Percentiles rank a stretch among this genome's conserved stretches.
Evolutionary conservation across 495 filamentous ascomycete genomes (phyloP).

Genomic region (Penicillium waksmanii): DNA sequence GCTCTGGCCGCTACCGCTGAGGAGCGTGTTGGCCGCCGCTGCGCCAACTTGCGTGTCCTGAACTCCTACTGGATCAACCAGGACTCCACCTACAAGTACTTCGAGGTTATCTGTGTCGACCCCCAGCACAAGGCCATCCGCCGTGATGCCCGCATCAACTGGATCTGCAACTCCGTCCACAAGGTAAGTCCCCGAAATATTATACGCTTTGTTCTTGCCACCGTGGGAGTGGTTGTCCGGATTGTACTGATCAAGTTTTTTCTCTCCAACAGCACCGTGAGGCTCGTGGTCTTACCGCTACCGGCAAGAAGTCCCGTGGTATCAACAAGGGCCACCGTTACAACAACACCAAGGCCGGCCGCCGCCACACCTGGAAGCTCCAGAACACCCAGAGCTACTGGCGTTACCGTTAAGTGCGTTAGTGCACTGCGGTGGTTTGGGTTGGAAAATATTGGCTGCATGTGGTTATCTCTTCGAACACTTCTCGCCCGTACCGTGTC

Average conservation of each 20-base stretch:
- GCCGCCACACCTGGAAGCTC: slow-evolving; percentile 99
- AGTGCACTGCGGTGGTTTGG: slow-evolving; percentile 32
- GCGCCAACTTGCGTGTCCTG: slow-evolving; percentile 96
- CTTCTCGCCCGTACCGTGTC: slow-evolving; percentile 39
- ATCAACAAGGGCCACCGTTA: slow-evolving; percentile 97
- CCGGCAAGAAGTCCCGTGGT: slow-evolving; percentile 98
- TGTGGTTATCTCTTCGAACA: slow-evolving; percentile 45
- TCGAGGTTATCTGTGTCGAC: slow-evolving; percentile 99
- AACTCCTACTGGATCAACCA: slow-evolving; percentile 99
- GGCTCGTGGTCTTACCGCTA: slow-evolving; percentile 91
- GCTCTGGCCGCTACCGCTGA: slow-evolving; percentile 95
- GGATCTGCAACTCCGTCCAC: slow-evolving; percentile 99
- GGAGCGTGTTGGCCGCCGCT: slow-evolving; percentile 98
- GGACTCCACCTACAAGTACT: slow-evolving; percentile 99
- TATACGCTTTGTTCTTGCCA: neutral
- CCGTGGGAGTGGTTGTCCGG: neutral
- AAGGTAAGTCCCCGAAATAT: slow-evolving; percentile 58
- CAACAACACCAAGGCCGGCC: slow-evolving; percentile 94
- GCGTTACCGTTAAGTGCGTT: slow-evolving; percentile 69
- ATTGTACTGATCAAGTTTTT: slow-evolving; percentile 28
- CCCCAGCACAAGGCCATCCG: slow-evolving; percentile 99
- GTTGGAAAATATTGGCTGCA: slow-evolving; percentile 43
- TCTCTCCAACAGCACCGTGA: slow-evolving; percentile 76
- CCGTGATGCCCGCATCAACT: slow-evolving; percentile 98
- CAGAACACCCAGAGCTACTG: slow-evolving; percentile 97